Conservation (phyloP, 345 rosid genomes). For the Arabidopsis arenosa region DNA sequence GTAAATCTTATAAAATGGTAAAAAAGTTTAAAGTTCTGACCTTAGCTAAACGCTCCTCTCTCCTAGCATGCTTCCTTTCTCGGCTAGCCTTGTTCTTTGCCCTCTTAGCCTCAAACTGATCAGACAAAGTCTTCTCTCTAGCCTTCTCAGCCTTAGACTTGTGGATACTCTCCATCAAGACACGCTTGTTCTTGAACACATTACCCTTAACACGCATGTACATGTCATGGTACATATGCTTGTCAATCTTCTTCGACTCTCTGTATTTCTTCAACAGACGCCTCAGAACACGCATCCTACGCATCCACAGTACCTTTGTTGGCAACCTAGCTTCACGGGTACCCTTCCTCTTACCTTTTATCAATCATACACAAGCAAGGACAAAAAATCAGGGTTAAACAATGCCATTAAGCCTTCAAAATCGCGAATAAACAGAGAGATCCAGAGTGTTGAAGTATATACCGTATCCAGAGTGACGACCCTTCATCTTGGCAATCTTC, state of each 20-base stretch:
- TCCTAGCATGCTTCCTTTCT: conserved; percentile 48
- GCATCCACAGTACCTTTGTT: conserved; percentile 52
- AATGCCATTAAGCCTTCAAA: not conserved
- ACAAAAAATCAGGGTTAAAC: not conserved
- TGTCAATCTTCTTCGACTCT: conserved; percentile 83
- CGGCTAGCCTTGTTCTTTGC: conserved; percentile 53
- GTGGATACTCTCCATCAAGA: conserved; percentile 68
- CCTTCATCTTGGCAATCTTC: conserved; percentile 96
- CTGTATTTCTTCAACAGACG: conserved; percentile 57
- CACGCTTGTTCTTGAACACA: conserved; percentile 85
- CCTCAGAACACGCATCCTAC: conserved; percentile 71
- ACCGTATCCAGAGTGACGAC: conserved; percentile 98
- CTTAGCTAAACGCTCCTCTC: conserved; percentile 50
- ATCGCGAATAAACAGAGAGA: too few species aligned
- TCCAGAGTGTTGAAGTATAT: not conserved
- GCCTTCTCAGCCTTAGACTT: conserved; percentile 52
- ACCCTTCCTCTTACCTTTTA: conserved; percentile 48
- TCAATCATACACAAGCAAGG: not conserved
- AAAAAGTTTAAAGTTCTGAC: not conserved
- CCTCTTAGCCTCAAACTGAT: conserved; percentile 51
- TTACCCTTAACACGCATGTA: conserved; percentile 86
- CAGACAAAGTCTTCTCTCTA: conserved; percentile 50
- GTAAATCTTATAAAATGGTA: too few species aligned
- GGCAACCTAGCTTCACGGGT: conserved; percentile 50
- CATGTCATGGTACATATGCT: conserved; percentile 91